Evolutionary conservation across 2,329 filamentous ascomycete species (phyloP), one percentile per base, ranked within the genome.

Genomic region (Calonectria pauciramosa): DNA sequence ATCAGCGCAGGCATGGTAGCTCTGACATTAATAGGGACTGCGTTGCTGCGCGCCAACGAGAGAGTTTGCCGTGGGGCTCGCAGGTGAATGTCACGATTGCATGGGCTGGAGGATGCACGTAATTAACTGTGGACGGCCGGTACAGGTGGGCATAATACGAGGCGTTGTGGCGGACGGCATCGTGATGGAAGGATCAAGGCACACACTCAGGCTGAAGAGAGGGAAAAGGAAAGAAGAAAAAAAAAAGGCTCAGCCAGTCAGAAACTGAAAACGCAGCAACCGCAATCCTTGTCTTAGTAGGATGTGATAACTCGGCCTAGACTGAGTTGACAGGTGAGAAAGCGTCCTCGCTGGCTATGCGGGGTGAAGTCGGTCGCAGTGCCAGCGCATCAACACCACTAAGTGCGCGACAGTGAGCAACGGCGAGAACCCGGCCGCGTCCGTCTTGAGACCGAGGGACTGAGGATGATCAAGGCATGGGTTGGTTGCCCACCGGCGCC

Each of bases 1-100:
- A 80, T 80, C 76, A 80, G 70, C 79, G 72, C 70, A 75, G 75
- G 76, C 68, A 73, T 72, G 38, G 41, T 13, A 47, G 54, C 54
- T 60, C 30, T 59, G 41, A 44, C 49, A 18, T 54, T 44, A 64
- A 26, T 60, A 38, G 52, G 66, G 51, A 68, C 49, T 59, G 52
- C 32, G 66, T 4, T 49, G 41, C 38, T 16, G 30, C 38, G 60
- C 38, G 26, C 38, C 60, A 65, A 49, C 41, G 23, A 65, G 60
- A 64, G 60, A 13, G 38, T 65, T 44, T 49, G 16, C 36, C 56
- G 36, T 63, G 56, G 56, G 23, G 56, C 36, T 14, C 34, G 23
- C 56, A 44, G 56, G 56, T 38, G n/a, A 38, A 63, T 16, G 56
- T 41, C 23, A 41, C 16, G 23, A 41, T 26, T 41, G 36, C 34